These are phyloP conservation scores for Apiotrichum sp. DNA, from an alignment of 1,284 basidiomycete species.

Conservation along the genomic window DNA sequence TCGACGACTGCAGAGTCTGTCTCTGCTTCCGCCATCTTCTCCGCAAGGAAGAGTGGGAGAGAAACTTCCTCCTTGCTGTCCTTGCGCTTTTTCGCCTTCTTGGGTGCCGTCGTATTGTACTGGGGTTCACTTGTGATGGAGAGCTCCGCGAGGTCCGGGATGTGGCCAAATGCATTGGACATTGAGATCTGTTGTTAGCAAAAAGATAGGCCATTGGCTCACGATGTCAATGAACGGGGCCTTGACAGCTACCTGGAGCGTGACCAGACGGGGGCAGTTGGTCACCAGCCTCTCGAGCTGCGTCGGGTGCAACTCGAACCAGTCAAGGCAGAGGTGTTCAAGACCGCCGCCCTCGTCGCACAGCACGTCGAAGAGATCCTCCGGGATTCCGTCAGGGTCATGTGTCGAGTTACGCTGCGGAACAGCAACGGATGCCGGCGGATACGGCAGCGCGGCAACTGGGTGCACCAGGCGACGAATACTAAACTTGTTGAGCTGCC, in stretches of 20 bases:
- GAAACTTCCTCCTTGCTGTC: background rate
- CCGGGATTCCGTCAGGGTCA: conserved; percentile 9
- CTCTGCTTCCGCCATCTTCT: conserved; percentile 12
- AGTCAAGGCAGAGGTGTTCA: conserved; percentile 22
- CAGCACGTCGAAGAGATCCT: conserved; percentile 14
- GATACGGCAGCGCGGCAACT: conserved; percentile 20
- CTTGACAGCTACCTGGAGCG: conserved; percentile 17
- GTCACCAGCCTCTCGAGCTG: conserved; percentile 19
- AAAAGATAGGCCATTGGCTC: background rate
- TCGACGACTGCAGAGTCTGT: conserved; percentile 22
- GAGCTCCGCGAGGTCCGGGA: conserved; percentile 18
- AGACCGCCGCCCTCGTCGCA: conserved; percentile 13
- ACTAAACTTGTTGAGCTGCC: conserved; percentile 21
- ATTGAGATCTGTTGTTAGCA: conserved; percentile 14
- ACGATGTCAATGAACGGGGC: conserved; percentile 19
- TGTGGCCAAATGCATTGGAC: conserved; percentile 16
- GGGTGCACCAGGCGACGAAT: conserved; percentile 23
- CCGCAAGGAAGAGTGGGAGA: conserved; percentile 10
- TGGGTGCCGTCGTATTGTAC: conserved; percentile 1
- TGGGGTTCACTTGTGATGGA: conserved; percentile 16
- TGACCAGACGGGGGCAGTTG: conserved; percentile 10
- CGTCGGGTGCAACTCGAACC: conserved; percentile 22
- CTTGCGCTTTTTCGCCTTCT: conserved; percentile 9
- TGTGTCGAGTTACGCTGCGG: conserved; percentile 12
- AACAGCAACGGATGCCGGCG: conserved; percentile 8